Evolutionary conservation across 345 rosid species (phyloP).

Genomic region (Euphorbia lathyris): DNA sequence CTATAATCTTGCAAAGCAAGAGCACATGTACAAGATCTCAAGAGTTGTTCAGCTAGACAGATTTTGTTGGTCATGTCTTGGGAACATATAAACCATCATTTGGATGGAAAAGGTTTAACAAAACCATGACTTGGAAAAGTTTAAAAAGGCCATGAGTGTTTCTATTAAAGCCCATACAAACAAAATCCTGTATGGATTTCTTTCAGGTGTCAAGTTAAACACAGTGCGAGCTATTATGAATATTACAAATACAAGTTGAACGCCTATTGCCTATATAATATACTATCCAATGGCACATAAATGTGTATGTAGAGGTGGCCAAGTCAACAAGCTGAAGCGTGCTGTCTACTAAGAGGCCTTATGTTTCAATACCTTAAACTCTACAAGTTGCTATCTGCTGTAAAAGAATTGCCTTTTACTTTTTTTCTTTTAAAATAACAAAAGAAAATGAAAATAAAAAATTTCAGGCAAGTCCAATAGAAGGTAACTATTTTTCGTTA

Average conservation of each 20-base stretch:
- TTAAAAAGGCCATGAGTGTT: background rate
- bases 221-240: background rate
- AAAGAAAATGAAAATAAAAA: too few relatives aligned
- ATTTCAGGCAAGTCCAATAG: background rate
- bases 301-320: background rate
- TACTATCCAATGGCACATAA: background rate
- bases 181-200: background rate
- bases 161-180: background rate
- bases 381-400: background rate
- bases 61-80: background rate
- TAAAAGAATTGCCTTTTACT: too few relatives aligned
- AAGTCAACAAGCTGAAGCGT: background rate
- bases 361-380: background rate
- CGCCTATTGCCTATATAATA: background rate
- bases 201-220: too few relatives aligned
- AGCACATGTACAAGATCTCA: background rate
- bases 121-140: background rate
- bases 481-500: background rate
- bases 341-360: background rate
- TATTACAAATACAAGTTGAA: background rate
- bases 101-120: background rate
- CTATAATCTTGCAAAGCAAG: background rate
- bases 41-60: background rate
- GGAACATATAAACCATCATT: background rate
- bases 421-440: too few relatives aligned